These are phyloP conservation scores for Cladorrhinum sp. DNA, from an alignment of 2,329 filamentous ascomycete genomes.

Conservation along the genomic window DNA sequence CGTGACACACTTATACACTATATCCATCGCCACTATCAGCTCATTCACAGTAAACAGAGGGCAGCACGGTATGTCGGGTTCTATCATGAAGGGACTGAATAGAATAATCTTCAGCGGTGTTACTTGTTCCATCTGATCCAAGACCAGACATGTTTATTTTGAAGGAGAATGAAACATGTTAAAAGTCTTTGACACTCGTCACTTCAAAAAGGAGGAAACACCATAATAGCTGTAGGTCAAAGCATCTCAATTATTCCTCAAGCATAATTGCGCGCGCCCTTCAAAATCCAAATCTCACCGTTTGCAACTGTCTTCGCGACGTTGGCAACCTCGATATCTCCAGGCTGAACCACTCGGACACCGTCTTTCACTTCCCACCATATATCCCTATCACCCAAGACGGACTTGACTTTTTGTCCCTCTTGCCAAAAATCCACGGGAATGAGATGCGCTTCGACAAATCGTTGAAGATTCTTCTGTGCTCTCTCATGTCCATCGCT, in stretches of 20 bases:
- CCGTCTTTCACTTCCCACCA: conserved; percentile 79
- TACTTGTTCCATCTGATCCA: too few relatives aligned
- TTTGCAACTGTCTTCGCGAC: conserved; percentile 77
- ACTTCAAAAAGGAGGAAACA: too few relatives aligned
- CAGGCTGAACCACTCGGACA: conserved; percentile 71
- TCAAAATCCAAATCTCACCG: conserved; percentile 82
- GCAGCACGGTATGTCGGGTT: too few relatives aligned
- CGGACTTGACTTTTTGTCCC: conserved; percentile 61
- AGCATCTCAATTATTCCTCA: conserved; percentile 3
- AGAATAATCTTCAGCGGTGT: too few relatives aligned
- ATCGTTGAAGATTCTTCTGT: conserved; percentile 69
- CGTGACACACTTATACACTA: not conserved
- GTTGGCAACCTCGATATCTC: conserved; percentile 70
- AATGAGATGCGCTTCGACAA: conserved; percentile 85
- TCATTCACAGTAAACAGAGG: not conserved
- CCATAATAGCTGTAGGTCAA: too few relatives aligned
- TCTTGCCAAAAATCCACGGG: conserved; percentile 72
- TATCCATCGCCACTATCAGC: not conserved
- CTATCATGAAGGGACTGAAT: too few relatives aligned
- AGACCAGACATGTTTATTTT: not conserved
- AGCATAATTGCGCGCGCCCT: conserved; percentile 47
- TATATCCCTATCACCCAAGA: conserved; percentile 62
- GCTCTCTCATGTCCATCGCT: conserved; percentile 72
- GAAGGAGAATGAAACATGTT: not conserved
- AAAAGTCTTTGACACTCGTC: too few relatives aligned